Conservation (phyloP, 2,329 filamentous ascomycete species). For the Chaetomium strumarium region DNA sequence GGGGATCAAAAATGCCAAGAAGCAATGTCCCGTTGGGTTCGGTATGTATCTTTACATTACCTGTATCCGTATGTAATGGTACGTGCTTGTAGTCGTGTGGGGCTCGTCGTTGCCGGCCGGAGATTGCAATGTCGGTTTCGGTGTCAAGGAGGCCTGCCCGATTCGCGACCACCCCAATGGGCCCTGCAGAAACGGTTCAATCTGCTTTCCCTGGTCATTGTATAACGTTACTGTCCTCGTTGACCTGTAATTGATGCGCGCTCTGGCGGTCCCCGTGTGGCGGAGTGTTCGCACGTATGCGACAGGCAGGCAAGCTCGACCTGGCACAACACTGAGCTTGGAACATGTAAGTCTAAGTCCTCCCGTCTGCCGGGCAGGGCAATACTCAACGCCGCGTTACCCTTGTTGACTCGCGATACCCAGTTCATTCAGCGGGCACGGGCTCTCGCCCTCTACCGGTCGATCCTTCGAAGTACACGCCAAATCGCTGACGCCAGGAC, state of each 20-base stretch:
- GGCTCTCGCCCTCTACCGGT: constrained; percentile 52
- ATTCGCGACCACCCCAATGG: neutral
- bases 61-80: no score
- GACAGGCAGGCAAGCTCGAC: constrained; percentile 32
- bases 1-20: neutral
- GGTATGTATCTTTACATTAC: no score
- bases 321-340: constrained; percentile 45
- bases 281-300: constrained; percentile 34
- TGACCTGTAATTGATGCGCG: constrained; percentile 19
- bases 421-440: constrained; percentile 55
- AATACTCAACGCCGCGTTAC: no score
- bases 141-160: no score
- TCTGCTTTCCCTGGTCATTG: neutral
- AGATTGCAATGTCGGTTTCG: neutral
- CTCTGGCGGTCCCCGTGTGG: constrained; percentile 20
- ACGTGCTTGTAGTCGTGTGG: no score
- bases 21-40: no score
- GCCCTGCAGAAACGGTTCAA: neutral
- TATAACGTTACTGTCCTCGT: no score
- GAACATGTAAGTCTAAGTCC: constrained; percentile 46
- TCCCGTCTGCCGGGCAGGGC: neutral
- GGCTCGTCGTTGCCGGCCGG: neutral
- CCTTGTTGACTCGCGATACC: no score
- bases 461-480: constrained; percentile 49
- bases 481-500: constrained; percentile 46